Conservation (phyloP, 768 basidiomycete species). For the Mycena rebaudengoi region DNA sequence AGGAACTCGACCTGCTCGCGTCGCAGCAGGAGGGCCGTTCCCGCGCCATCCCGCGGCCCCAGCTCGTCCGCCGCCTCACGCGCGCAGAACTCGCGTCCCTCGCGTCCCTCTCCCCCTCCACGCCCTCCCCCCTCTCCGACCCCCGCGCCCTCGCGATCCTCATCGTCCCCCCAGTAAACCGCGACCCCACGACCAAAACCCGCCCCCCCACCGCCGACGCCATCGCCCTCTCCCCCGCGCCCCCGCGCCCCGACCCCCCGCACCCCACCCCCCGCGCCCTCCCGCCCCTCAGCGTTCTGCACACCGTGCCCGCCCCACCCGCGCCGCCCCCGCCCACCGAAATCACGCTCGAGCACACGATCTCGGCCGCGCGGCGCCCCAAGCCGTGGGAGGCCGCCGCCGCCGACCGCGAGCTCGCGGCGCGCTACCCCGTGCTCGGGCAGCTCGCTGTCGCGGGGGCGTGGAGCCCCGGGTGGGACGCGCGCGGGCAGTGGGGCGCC, state of each 20-base stretch:
- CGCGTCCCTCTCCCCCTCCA: constrained; percentile 53
- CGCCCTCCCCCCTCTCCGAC: constrained; percentile 57
- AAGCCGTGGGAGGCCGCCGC: no score
- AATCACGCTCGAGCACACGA: no score
- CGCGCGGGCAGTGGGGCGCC: no score
- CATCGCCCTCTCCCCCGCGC: neutral
- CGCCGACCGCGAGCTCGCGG: no score
- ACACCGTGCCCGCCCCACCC: no score
- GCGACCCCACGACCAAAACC: constrained; percentile 53
- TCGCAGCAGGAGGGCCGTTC: constrained; percentile 46
- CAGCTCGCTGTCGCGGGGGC: no score
- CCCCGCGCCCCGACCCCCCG: neutral
- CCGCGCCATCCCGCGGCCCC: constrained; percentile 30
- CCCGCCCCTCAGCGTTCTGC: constrained; percentile 22
- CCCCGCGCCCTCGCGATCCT: constrained; percentile 71
- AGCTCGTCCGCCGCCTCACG: constrained; percentile 69
- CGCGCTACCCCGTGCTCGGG: no score
- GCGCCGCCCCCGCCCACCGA: no score
- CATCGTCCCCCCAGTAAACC: constrained; percentile 72
- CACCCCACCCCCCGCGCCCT: neutral
- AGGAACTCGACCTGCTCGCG: constrained; percentile 73
- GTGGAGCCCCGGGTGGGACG: no score
- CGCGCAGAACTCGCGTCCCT: constrained; percentile 64
- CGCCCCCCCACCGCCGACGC: constrained; percentile 40
- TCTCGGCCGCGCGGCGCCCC: no score